Base-by-base conservation (phyloP, 345 rosid genomes). In the Gossypium mustelinum region DNA sequence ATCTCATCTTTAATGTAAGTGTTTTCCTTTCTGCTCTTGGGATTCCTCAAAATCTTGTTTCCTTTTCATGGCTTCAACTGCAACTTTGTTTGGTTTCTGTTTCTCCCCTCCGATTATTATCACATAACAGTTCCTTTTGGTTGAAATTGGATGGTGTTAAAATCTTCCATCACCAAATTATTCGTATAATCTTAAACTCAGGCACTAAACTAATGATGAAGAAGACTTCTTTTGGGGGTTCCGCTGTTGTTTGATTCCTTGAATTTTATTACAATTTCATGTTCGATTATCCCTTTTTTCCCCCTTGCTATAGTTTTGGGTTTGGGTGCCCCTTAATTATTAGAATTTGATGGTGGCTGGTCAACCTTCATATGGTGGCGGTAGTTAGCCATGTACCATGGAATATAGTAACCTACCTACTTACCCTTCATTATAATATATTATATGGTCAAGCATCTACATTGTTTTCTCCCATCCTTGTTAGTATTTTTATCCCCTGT, bases 1-100 rank as follows among this genome's bases (percentile, higher is more conserved):
- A 74, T 76, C 98, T 95, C 81, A 95, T 95, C 87, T 95, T 95
- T 81, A 95, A 95, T 76, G 99, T 93, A 83, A 78, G 81, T 67
- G 8, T 51, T 73, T 22, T 74, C 11, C 69, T 14, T 9, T 14
- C 4, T 10, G 73, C 34, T 79, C 54, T 55, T 5, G 9, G 2
- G 58, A 63, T 13, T 47, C 55, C 7, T 1, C 1, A 2, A 16
- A 58, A 1, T 1, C 25, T 16, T 68, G 43, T 24, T 71, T 12
- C 4, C 29, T 39, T 34, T 55, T 55, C 10, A 2, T 52, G 55
- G 7, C 63, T 61, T 22, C 25, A 18, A 16, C 6, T 48, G 18
- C 45, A 60, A 27, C 34, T 52, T 29, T 50, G 39, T 4, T 72
- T 78, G 16, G 54, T 13, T 7, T 63, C 48, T 63, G 68, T 29